Base-by-base conservation (phyloP, 78 protist species). In the Dictyostelium capitatum region DNA sequence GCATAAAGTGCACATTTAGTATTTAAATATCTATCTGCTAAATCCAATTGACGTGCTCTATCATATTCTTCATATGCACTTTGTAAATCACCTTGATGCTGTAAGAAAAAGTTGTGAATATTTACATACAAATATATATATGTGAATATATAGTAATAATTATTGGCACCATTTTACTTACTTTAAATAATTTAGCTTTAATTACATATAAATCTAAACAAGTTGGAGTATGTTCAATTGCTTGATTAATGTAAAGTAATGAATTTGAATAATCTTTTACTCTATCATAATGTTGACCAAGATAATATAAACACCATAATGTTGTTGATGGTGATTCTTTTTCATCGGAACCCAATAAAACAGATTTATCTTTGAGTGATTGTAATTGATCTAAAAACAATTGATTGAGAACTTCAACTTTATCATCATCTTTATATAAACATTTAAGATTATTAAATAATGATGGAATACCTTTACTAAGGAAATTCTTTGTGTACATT, bases 11-110 rank as follows among this genome's bases (percentile, higher is more conserved):
- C 95, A n/a, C 90, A 50, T 79, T 95, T 89, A 4, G 98, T 83
- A 96, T 98, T 98, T 82, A 98, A 67, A 80, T 83, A 97, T 11
- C 99, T 89, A 80, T 98, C 99, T 1, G 98, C 98, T 32, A 96
- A 72, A 95, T 98, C 99, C 56, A 98, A 62, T 28, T 72, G 56
- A 20, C 99, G 92, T 6, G 98, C 99, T 3, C 3, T 10, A 50
- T 98, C 91, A 56, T 85, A 59, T 14, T n/a, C 28, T 57, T 67
- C 85, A 1, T 91, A 70, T 8, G 99, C 99, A 2, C 14, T 48
- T 10, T 17, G n/a, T 8, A 83, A 8, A 53, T 95, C 95, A 54
- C 98, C 98, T 12, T 64, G 95, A 47, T 96, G 97, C 98, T 96
- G 75, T 19, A 23, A 15, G 20, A 15, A 43, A 43, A 41, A 59